Percentiles rank a stretch among this genome's conserved stretches.
phyloP scores from a whole-genome alignment of 2,329 filamentous ascomycete genomes.

The Cladosporium sp. region DNA sequence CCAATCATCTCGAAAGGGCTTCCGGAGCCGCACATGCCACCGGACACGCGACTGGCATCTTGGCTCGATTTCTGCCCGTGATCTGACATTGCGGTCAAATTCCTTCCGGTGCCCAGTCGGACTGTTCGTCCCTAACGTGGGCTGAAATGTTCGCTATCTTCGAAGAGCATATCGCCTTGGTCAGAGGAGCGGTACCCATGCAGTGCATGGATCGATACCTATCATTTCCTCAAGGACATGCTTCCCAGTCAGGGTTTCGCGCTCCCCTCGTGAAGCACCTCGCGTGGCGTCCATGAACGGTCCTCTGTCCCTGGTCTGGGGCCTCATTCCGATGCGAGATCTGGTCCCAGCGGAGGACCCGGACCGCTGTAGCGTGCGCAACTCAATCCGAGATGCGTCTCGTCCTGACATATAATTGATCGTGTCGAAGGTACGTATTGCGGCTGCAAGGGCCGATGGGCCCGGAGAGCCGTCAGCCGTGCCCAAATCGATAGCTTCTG shows the following conservation, averaged over 20 bases:
- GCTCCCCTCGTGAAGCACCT: too few species aligned
- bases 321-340: too few species aligned
- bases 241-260: too few species aligned
- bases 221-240: too few species aligned
- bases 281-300: too few species aligned
- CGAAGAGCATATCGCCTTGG: too few species aligned
- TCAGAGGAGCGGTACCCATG: too few species aligned
- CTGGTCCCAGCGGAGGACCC: conserved; percentile 3
- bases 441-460: conserved; percentile 6
- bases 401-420: too few species aligned
- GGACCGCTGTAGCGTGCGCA: conserved; percentile 10
- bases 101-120: neutral
- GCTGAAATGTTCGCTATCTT: too few species aligned
- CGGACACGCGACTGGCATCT: neutral
- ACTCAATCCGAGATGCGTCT: neutral
- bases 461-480: conserved; percentile 8
- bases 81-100: neutral
- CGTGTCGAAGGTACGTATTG: neutral
- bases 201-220: too few species aligned
- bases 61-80: neutral
- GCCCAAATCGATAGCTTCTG: conserved; percentile 3
- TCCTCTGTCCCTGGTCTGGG: too few species aligned
- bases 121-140: too few species aligned
- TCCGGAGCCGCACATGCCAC: conserved; percentile 5
- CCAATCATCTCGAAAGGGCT: neutral